phyloP scores from a whole-genome alignment of 345 rosid genomes.

The Eucalyptus marginata region DNA sequence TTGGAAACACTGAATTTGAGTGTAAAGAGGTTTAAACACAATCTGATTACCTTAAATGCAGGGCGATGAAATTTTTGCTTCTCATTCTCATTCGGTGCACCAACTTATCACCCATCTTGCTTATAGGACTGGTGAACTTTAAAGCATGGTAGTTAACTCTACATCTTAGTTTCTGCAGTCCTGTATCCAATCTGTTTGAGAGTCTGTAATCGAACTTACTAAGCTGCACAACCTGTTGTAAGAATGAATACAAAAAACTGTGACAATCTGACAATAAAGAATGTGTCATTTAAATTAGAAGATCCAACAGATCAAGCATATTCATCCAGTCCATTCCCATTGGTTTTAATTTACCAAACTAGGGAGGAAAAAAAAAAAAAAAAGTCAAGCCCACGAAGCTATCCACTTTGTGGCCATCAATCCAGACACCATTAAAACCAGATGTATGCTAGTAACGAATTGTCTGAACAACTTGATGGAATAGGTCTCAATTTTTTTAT shows the following conservation, averaged over 20 bases:
- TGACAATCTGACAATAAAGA: background rate
- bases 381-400: background rate
- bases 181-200: slow-evolving; percentile 71
- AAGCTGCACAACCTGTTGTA: slow-evolving; percentile 73
- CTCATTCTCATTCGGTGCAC: slow-evolving; percentile 66
- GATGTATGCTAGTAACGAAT: background rate
- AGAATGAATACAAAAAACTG: background rate
- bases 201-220: slow-evolving; percentile 92
- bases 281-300: background rate
- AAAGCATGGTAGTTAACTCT: slow-evolving; percentile 91
- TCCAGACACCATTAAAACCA: background rate
- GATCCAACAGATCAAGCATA: background rate
- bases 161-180: slow-evolving; percentile 89
- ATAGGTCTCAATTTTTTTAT: background rate
- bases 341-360: background rate
- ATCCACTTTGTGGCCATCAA: background rate
- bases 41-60: slow-evolving; percentile 72
- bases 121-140: slow-evolving; percentile 76
- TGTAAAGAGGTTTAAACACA: background rate
- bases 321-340: background rate
- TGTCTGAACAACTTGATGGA: background rate
- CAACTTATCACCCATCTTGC: slow-evolving; percentile 58
- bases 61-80: slow-evolving; percentile 77
- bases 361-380: background rate
- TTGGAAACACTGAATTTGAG: background rate